Conservation (phyloP, 169 alveolate species). For the Cryptosporidium viatorum region DNA sequence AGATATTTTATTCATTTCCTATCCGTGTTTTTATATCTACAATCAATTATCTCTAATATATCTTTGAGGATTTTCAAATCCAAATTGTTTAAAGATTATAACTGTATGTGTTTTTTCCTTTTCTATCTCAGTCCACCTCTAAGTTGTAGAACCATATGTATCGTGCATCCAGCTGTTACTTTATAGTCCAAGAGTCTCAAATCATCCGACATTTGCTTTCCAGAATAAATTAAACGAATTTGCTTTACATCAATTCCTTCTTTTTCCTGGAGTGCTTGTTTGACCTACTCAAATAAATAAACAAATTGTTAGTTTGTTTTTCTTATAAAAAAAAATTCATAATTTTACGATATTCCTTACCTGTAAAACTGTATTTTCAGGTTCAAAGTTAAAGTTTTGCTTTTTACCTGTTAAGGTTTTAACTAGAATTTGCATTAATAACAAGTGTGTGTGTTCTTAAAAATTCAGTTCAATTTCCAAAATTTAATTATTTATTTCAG, state of each 20-base stretch:
- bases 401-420: slow-evolving; percentile 94
- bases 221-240: slow-evolving; percentile 90
- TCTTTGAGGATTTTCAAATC: no score
- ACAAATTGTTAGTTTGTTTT: background rate
- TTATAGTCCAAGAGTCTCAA: slow-evolving; percentile 90
- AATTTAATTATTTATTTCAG: background rate
- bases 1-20: background rate
- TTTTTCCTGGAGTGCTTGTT: slow-evolving; percentile 93
- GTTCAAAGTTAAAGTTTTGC: slow-evolving; percentile 93
- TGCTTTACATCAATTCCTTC: slow-evolving; percentile 93
- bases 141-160: slow-evolving; percentile 95
- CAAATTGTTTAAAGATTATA: background rate
- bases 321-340: background rate
- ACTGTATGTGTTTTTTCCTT: background rate
- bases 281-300: slow-evolving; percentile 40
- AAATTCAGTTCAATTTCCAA: background rate
- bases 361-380: slow-evolving; percentile 92
- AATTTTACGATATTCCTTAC: slow-evolving; percentile 73
- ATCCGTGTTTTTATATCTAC: background rate
- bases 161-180: slow-evolving; percentile 93
- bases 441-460: background rate
- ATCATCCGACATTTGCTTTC: slow-evolving; percentile 92
- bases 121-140: slow-evolving; percentile 85
- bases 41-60: background rate
- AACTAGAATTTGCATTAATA: slow-evolving; percentile 89